Evolutionary conservation across 176 grass and related monocot genomes (phyloP).

Genomic region (Microstegium vimineum): DNA sequence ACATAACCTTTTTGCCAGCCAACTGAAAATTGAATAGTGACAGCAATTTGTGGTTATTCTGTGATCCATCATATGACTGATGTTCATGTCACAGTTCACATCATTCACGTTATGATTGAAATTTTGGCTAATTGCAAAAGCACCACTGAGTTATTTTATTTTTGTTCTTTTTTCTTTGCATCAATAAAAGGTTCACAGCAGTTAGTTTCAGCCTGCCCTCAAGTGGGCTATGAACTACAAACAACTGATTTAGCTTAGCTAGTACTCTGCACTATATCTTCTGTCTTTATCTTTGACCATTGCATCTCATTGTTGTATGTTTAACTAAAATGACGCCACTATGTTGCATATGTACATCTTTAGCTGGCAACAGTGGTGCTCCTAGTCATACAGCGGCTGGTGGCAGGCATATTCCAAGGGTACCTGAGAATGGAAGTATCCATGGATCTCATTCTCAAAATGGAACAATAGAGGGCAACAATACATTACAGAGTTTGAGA

Average conservation of each 20-base stretch:
- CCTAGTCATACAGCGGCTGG: neutral
- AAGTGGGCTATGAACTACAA: neutral
- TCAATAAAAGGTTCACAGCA: neutral
- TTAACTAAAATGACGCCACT: neutral
- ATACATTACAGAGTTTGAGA: constrained; percentile 17
- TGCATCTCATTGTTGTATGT: constrained; percentile 10
- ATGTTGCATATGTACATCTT: constrained; percentile 30
- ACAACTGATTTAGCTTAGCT: neutral
- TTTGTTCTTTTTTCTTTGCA: neutral
- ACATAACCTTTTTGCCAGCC: neutral
- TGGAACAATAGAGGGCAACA: constrained; percentile 31
- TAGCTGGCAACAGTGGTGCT: constrained; percentile 13
- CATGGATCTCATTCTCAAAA: constrained; percentile 40
- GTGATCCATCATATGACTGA: neutral
- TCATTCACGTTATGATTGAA: neutral
- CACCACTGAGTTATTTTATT: neutral
- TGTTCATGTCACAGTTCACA: neutral
- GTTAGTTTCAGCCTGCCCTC: neutral
- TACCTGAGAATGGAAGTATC: constrained; percentile 22
- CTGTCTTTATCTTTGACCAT: neutral
- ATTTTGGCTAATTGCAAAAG: neutral
- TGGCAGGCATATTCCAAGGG: constrained; percentile 9
- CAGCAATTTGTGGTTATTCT: neutral
- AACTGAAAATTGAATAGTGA: neutral
- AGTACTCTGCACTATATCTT: neutral